Base-by-base conservation (phyloP, 441 rosid species). In the Aleurites moluccanus region DNA sequence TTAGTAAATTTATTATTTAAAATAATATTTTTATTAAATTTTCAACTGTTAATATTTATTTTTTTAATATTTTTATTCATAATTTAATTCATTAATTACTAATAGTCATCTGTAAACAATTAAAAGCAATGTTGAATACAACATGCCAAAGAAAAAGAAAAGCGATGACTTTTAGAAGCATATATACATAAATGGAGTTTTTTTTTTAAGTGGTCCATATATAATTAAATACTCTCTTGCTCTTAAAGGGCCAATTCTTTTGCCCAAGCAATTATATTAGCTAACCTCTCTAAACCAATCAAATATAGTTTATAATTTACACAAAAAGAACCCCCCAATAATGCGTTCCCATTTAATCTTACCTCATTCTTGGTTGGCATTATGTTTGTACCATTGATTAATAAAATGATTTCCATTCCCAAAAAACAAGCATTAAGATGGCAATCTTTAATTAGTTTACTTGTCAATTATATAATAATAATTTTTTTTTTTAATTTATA, bases 181-280 rank as follows among this genome's bases (percentile, higher is more conserved):
- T 45, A 33, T 45, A 33, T 35, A 56, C 49, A 27, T 42, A 45
- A 20, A 53, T 1, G 0, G 7, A 5, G 4, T 35, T 5, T 35
- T 33, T 33, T 33, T 2, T 33, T 33, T 33, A 65, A 53, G 72
- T 55, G 72, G 74, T 35, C 67, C 35, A 72, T 79, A 67, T 30
- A 30, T 30, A 30, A 30, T 30, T 30, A 13, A 45, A 10, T 8
- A 4, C n/a, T 0, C 35, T 15, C 49, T 60, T 21, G 13, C 59
- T 53, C 68, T 42, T 74, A 72, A 71, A 61, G 73, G 53, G 53
- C 70, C 74, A 66, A 61, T 69, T 55, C 61, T 76, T 77, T 79
- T 49, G 23, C 35, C 57, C 53, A 64, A 64, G 16, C 47, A 0
- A 67, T 67, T 8, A 9, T 11, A 63, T 1, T 38, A 20, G 45